phyloP scores from a whole-genome alignment of 169 alveolate species.

The Plasmodium gonderi region DNA sequence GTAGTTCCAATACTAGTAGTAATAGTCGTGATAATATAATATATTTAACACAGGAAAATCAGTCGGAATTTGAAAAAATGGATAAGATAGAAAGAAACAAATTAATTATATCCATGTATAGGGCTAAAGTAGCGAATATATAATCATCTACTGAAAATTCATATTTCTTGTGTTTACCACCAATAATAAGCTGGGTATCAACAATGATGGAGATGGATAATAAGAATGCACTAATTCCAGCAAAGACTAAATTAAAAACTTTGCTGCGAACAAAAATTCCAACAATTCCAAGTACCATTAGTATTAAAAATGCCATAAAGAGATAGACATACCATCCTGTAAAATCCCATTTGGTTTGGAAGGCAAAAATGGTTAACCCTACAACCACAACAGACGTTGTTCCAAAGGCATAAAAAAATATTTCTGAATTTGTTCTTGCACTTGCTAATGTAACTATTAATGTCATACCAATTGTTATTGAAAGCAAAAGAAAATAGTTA shows the following conservation, averaged over 20 bases:
- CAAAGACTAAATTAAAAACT: slow-evolving; percentile 64
- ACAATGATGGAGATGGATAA: slow-evolving; percentile 89
- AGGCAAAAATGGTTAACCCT: slow-evolving; percentile 83
- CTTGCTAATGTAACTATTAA: slow-evolving; percentile 47
- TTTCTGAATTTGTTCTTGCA: slow-evolving; percentile 66
- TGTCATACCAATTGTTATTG: slow-evolving; percentile 66
- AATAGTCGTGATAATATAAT: too few relatives aligned
- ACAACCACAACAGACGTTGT: slow-evolving; percentile 81
- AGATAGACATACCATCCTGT: slow-evolving; percentile 84
- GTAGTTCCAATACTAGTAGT: too few relatives aligned
- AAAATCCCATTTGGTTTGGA: slow-evolving; percentile 87
- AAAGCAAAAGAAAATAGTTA: slow-evolving; percentile 71
- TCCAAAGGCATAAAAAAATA: slow-evolving; percentile 83
- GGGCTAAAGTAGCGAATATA: slow-evolving; percentile 90
- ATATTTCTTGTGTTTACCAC: slow-evolving; percentile 90
- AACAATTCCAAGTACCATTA: slow-evolving; percentile 71
- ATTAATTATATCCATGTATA: slow-evolving; percentile 92
- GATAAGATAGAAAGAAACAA: slow-evolving; percentile 87
- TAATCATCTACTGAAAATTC: slow-evolving; percentile 94
- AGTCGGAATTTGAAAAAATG: slow-evolving; percentile 67
- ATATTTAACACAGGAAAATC: too few relatives aligned
- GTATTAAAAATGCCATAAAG: slow-evolving; percentile 73
- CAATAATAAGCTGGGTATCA: slow-evolving; percentile 92
- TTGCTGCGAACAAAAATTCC: slow-evolving; percentile 71
- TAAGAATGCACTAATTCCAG: slow-evolving; percentile 85